Evolutionary conservation across 202 grass and related monocot species (phyloP).

Genomic region (Dendrocalamus latiflorus): DNA sequence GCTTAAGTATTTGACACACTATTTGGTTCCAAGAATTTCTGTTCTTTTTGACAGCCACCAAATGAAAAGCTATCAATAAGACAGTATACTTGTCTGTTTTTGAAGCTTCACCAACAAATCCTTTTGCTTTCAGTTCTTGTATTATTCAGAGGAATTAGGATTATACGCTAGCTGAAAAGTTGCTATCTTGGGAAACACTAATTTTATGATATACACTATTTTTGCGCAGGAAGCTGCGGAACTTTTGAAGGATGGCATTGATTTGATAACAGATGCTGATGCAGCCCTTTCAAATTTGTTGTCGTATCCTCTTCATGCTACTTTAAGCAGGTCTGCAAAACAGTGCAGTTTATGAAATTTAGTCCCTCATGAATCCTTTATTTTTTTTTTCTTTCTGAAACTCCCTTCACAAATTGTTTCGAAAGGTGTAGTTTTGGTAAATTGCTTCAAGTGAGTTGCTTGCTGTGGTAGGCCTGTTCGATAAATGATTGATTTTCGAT

Average conservation of each 20-base stretch:
- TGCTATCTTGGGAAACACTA: not conserved
- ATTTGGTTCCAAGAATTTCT: not conserved
- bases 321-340: conserved; percentile 65
- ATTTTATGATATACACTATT: not conserved
- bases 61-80: not conserved
- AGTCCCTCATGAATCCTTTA: not conserved
- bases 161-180: not conserved
- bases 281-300: conserved; percentile 67
- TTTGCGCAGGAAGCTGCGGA: conserved; percentile 71
- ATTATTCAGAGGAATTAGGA: not conserved
- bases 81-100: not conserved
- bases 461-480: not conserved
- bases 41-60: conserved; percentile 7
- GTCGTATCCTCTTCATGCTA: conserved; percentile 80
- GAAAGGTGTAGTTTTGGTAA: not conserved
- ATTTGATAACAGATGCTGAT: conserved; percentile 83
- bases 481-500: conserved; percentile 2
- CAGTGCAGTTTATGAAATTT: not conserved
- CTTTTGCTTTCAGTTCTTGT: not conserved
- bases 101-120: not conserved
- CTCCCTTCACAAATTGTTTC: not conserved
- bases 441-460: not conserved
- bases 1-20: not conserved
- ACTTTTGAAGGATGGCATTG: conserved; percentile 88
- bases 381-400: not conserved